Evolutionary conservation across 768 basidiomycete genomes (phyloP).

Genomic region (Russula sp.): DNA sequence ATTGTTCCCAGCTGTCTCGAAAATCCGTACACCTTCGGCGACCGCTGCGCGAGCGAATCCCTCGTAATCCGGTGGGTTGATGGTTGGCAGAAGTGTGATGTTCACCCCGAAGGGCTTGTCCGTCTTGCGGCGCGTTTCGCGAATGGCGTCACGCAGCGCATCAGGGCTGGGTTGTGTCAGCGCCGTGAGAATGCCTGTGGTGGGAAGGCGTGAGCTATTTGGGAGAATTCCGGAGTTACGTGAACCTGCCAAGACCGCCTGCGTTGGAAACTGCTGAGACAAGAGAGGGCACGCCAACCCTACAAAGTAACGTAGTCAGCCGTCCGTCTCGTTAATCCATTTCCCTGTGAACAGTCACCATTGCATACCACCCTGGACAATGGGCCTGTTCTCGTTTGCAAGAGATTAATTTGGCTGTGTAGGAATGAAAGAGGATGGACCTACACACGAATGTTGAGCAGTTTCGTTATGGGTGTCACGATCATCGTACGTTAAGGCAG

Average conservation of each 20-base stretch:
- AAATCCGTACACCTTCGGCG: conserved; percentile 80
- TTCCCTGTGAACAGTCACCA: conserved; percentile 40
- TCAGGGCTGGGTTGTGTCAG: conserved; percentile 83
- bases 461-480: conserved; percentile 51
- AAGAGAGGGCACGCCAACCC: conserved; percentile 75
- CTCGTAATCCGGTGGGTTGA: conserved; percentile 86
- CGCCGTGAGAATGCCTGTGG: conserved; percentile 71
- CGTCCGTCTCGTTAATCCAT: background rate
- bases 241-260: conserved; percentile 60
- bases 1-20: conserved; percentile 91
- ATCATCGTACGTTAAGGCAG: conserved; percentile 28
- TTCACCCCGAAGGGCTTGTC: conserved; percentile 79
- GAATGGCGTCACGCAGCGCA: conserved; percentile 71
- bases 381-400: conserved; percentile 41
- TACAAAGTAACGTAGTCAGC: conserved; percentile 25
- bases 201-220: background rate
- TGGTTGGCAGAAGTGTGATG: conserved; percentile 79
- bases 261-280: conserved; percentile 76
- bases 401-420: background rate
- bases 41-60: conserved; percentile 76
- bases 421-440: conserved; percentile 24
- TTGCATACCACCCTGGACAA: conserved; percentile 90
- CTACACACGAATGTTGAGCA: conserved; percentile 61
- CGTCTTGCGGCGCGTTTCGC: conserved; percentile 63
- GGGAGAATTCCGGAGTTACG: background rate